These are phyloP conservation scores for Fusarium camptoceras DNA, from an alignment of 2,329 filamentous ascomycete species.

Conservation along the genomic window DNA sequence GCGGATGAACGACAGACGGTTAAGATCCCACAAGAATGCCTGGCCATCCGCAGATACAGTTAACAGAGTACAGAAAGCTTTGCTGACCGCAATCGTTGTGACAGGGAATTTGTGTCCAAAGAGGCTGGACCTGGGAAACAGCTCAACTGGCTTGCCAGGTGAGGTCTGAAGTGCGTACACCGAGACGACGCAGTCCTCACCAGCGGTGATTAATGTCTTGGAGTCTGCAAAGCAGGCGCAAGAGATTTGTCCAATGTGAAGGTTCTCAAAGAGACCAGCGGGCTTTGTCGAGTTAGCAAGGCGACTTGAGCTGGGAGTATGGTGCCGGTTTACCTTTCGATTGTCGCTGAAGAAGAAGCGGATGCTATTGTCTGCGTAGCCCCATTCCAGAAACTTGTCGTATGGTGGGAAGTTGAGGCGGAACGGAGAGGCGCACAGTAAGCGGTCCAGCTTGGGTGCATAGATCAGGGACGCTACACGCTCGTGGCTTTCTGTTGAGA, in stretches of 20 bases:
- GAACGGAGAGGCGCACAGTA: slow-evolving; percentile 86
- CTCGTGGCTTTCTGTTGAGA: slow-evolving; percentile 72
- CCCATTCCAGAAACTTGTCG: slow-evolving; percentile 96
- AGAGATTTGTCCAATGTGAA: slow-evolving; percentile 91
- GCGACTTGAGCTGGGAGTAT: slow-evolving; percentile 5
- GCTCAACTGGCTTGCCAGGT: slow-evolving; percentile 77
- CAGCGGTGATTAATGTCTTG: slow-evolving; percentile 89
- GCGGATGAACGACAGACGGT: slow-evolving; percentile 86
- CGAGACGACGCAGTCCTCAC: slow-evolving; percentile 90
- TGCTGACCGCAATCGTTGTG: slow-evolving; percentile 83
- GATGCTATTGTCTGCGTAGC: slow-evolving; percentile 91
- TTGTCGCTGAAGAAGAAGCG: slow-evolving; percentile 90
- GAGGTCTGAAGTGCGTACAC: slow-evolving; percentile 79
- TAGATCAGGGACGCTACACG: slow-evolving; percentile 83
- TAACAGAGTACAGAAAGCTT: slow-evolving; percentile 88
- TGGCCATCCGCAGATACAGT: slow-evolving; percentile 86
- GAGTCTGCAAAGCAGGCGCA: slow-evolving; percentile 88
- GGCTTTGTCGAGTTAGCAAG: slow-evolving; percentile 57
- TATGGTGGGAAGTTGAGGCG: slow-evolving; percentile 90
- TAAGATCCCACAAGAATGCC: slow-evolving; percentile 93
- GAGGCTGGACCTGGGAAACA: slow-evolving; percentile 81
- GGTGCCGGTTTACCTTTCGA: slow-evolving; percentile 67
- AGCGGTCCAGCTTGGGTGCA: slow-evolving; percentile 80
- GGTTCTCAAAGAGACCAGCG: slow-evolving; percentile 90
- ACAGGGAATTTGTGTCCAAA: slow-evolving; percentile 92